These are phyloP conservation scores for Colletotrichum sp. DNA, from an alignment of 2,329 filamentous ascomycete species.

Conservation along the genomic window DNA sequence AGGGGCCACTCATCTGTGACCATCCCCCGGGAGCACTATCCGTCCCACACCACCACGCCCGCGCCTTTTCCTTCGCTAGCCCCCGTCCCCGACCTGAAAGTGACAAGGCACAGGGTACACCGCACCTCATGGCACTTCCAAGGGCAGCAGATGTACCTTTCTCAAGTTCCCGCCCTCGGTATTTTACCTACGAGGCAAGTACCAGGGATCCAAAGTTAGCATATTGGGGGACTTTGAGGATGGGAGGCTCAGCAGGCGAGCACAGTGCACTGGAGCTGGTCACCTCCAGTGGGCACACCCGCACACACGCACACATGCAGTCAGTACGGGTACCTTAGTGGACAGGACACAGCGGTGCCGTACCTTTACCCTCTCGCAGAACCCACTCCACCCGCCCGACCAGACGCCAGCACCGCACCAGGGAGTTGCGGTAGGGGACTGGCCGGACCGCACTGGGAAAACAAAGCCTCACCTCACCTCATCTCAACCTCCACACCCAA, in stretches of 20 bases:
- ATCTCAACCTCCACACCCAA: slow-evolving; percentile 34
- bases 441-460: slow-evolving; percentile 30
- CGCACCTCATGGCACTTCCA: neutral
- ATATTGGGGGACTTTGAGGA: neutral
- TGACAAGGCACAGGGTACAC: slow-evolving; percentile 35
- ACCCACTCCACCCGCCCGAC: neutral
- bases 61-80: slow-evolving; percentile 31
- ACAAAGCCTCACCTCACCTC: slow-evolving; percentile 44
- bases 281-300: neutral
- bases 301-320: neutral
- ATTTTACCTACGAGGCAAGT: neutral
- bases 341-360: neutral
- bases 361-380: neutral
- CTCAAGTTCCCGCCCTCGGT: neutral
- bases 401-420: neutral
- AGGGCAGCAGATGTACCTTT: neutral
- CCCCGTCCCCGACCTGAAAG: slow-evolving; percentile 22
- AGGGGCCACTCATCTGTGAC: slow-evolving; percentile 18
- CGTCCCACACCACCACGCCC: slow-evolving; percentile 24
- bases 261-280: neutral
- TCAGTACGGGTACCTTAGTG: neutral
- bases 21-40: slow-evolving; percentile 18
- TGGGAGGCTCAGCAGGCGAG: neutral
- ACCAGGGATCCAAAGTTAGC: neutral
- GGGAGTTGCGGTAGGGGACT: slow-evolving; percentile 5